These are phyloP conservation scores for Aethionema arabicum DNA, from an alignment of 345 rosid species.

Conservation along the genomic window DNA sequence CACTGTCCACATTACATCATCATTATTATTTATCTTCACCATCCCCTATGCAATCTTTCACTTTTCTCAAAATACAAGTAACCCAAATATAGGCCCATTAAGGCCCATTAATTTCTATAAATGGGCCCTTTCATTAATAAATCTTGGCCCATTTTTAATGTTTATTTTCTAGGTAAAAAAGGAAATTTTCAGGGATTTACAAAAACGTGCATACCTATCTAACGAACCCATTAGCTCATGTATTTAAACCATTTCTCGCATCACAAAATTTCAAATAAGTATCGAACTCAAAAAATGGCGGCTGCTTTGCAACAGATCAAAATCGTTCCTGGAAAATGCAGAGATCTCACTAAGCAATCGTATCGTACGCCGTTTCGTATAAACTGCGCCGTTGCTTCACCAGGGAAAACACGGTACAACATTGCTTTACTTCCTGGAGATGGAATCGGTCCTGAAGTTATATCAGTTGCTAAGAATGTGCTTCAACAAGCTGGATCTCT, in stretches of 20 bases:
- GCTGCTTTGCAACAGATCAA: conserved; percentile 37
- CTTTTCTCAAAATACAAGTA: no score
- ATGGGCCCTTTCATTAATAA: no score
- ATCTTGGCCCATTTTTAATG: no score
- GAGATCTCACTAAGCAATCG: conserved; percentile 32
- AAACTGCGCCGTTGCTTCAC: conserved; percentile 51
- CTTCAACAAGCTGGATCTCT: conserved; percentile 68
- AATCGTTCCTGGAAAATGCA: conserved; percentile 29
- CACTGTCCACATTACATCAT: no score
- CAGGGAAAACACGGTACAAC: conserved; percentile 47
- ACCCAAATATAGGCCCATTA: no score
- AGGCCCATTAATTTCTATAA: no score
- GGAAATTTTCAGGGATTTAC: neutral
- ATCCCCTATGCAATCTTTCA: no score
- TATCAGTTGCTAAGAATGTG: conserved; percentile 65
- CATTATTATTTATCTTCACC: no score
- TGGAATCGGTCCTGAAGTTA: conserved; percentile 90
- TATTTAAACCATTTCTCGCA: neutral
- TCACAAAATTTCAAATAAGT: neutral
- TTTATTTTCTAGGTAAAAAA: conserved; percentile 4
- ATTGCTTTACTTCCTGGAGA: conserved; percentile 88
- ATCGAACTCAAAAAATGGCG: conserved; percentile 38
- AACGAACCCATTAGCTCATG: neutral
- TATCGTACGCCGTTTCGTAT: conserved; percentile 30
- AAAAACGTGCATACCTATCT: conserved; percentile 37